Evolutionary conservation across 106 monocot species (phyloP).

Genomic region (Dactylorhiza incarnata): DNA sequence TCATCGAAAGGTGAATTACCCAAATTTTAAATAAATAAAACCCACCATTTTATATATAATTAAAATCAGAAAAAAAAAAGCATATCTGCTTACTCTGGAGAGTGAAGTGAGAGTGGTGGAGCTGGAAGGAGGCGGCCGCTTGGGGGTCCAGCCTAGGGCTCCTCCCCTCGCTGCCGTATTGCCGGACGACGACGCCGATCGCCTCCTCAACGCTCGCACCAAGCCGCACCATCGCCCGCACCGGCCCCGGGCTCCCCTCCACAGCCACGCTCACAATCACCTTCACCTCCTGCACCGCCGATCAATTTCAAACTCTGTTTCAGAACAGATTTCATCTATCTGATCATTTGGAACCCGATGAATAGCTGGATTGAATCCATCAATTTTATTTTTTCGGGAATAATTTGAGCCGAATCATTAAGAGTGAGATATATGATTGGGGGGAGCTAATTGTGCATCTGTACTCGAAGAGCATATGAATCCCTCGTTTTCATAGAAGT

Average conservation of each 20-base stretch:
- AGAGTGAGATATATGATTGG: no score
- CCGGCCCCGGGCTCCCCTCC: conserved; percentile 86
- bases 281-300: conserved; percentile 30
- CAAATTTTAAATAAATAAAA: no score
- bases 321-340: no score
- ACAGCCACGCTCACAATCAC: conserved; percentile 87
- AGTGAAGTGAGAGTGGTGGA: conserved; percentile 76
- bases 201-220: conserved; percentile 63
- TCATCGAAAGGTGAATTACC: no score
- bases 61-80: background rate
- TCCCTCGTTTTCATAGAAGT: no score
- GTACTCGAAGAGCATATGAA: no score
- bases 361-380: no score
- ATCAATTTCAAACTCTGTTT: background rate
- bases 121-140: conserved; percentile 37
- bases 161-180: conserved; percentile 55
- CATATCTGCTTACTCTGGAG: conserved; percentile 42
- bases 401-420: no score
- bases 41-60: no score
- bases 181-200: conserved; percentile 39
- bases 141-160: conserved; percentile 36
- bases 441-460: no score
- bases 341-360: no score
- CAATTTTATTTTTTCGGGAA: no score
- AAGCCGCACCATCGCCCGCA: conserved; percentile 57